These are phyloP conservation scores for Fusarium coicis DNA, from an alignment of 2,329 filamentous ascomycete species.

Conservation along the genomic window DNA sequence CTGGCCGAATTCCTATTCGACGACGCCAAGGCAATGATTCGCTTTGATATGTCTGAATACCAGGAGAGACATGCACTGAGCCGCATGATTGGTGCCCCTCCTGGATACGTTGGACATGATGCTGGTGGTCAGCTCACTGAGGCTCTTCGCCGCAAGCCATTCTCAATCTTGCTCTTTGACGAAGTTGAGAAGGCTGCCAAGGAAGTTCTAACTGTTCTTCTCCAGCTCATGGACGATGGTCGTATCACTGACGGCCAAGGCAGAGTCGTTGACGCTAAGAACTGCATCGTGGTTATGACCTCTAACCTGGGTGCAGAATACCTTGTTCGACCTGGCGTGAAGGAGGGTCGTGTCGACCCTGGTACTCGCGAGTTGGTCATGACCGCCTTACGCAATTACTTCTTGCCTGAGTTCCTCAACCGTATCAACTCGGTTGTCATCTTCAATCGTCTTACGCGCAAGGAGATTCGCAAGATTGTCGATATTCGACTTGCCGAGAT, in stretches of 20 bases:
- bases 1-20: constrained; percentile 98
- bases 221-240: constrained; percentile 99
- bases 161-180: constrained; percentile 97
- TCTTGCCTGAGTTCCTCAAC: constrained; percentile 98
- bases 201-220: constrained; percentile 92
- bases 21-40: constrained; percentile 96
- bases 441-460: constrained; percentile 93
- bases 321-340: constrained; percentile 80
- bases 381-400: constrained; percentile 91
- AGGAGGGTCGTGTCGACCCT: constrained; percentile 86
- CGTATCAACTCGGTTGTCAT: constrained; percentile 96
- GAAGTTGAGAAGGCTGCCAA: constrained; percentile 99
- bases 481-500: constrained; percentile 89
- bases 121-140: constrained; percentile 96
- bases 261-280: constrained; percentile 91
- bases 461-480: constrained; percentile 94
- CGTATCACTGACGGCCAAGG: constrained; percentile 99
- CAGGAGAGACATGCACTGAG: constrained; percentile 96
- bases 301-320: constrained; percentile 96
- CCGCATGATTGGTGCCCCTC: constrained; percentile 97
- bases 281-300: constrained; percentile 99
- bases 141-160: constrained; percentile 90
- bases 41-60: constrained; percentile 99
- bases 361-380: constrained; percentile 90
- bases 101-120: constrained; percentile 97